A percentile compares a stretch with the other conserved stretches of the same genome.
Conservation (phyloP, 306 rosid species). For the cucumber (Cucumis sativus) region DNA sequence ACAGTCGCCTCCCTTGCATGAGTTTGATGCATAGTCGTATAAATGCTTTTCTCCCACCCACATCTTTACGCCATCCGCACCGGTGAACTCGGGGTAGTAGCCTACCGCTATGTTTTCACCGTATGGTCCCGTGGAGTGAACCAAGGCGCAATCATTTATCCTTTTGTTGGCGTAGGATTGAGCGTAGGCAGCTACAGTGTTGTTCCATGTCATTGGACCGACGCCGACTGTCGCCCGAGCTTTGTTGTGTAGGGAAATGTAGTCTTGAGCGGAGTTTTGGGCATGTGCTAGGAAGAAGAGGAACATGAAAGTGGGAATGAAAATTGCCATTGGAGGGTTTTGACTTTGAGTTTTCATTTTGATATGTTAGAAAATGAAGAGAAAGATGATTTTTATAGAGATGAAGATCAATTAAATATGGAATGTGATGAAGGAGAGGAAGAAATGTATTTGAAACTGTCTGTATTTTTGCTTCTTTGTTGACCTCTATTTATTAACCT, state of each 20-base stretch:
- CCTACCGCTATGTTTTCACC: conserved; percentile 20
- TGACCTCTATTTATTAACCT: too few relatives aligned
- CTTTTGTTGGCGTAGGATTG: not conserved
- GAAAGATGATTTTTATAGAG: too few relatives aligned
- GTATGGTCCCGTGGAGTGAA: conserved; percentile 23
- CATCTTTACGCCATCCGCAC: not conserved
- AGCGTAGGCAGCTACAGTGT: conserved; percentile 3
- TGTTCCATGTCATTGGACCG: not conserved
- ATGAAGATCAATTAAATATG: too few relatives aligned
- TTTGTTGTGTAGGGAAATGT: conserved; percentile 13
- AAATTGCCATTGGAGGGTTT: too few relatives aligned
- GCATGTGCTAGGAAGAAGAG: not conserved
- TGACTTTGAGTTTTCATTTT: too few relatives aligned
- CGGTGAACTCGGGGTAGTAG: not conserved
- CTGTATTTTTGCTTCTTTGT: too few relatives aligned
- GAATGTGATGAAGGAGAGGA: too few relatives aligned
- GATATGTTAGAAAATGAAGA: too few relatives aligned
- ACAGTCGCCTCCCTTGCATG: conserved; percentile 12
- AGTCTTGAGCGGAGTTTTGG: conserved; percentile 15
- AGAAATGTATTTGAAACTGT: too few relatives aligned
- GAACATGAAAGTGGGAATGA: not conserved
- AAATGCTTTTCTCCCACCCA: conserved; percentile 18
- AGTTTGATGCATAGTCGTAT: conserved; percentile 4
- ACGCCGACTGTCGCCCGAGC: conserved; percentile 5
- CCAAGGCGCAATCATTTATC: conserved; percentile 9